Evolutionary conservation across 1,284 basidiomycete species (phyloP).

Genomic region (Macrocystidia cucumis): DNA sequence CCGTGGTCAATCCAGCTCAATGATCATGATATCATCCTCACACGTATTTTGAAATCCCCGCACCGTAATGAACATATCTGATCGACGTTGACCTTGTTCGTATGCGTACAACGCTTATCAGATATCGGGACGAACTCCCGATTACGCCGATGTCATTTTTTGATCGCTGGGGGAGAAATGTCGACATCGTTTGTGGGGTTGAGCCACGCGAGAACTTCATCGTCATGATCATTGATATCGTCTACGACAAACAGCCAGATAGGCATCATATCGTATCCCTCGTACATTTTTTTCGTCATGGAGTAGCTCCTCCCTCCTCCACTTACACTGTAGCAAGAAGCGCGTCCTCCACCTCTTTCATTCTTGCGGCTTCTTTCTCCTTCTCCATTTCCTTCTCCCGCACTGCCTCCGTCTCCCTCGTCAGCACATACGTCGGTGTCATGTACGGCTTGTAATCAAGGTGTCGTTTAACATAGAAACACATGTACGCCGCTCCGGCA

Average conservation of each 20-base stretch:
- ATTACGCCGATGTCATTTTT: too few relatives aligned
- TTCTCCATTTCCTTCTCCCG: constrained; percentile 56
- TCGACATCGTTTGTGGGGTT: too few relatives aligned
- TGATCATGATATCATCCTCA: constrained; percentile 2
- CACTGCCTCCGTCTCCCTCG: constrained; percentile 58
- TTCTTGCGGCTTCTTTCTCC: constrained; percentile 43
- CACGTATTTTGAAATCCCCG: not conserved
- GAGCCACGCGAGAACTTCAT: too few relatives aligned
- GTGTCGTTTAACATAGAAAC: constrained; percentile 85
- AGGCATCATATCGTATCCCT: too few relatives aligned
- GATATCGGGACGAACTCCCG: not conserved
- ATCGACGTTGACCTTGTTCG: too few relatives aligned
- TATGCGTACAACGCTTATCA: too few relatives aligned
- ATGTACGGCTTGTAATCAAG: constrained; percentile 72
- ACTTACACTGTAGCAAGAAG: constrained; percentile 35
- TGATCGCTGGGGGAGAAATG: too few relatives aligned
- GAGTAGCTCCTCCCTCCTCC: too few relatives aligned
- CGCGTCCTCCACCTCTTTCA: constrained; percentile 57
- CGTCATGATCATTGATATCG: too few relatives aligned
- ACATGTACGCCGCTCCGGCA: constrained; percentile 85
- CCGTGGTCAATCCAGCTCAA: not conserved
- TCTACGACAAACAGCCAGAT: too few relatives aligned
- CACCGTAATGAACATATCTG: too few relatives aligned
- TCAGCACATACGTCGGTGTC: constrained; percentile 63
- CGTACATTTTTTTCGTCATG: too few relatives aligned